phyloP scores from a whole-genome alignment of 768 basidiomycete species.

The Pleurotus pulmonarius region DNA sequence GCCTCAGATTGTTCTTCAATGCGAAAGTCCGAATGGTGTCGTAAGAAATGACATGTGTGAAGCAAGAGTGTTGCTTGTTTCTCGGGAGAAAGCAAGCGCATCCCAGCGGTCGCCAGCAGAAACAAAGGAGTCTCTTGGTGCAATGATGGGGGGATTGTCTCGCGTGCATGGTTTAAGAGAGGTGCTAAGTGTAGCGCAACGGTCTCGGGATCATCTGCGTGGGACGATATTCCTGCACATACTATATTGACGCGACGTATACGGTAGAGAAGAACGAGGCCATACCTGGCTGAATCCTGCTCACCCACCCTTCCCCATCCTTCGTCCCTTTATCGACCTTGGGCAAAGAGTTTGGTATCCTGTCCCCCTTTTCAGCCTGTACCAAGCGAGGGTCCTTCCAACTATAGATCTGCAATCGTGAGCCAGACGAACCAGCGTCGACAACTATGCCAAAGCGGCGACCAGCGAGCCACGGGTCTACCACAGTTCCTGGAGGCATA shows the following conservation, averaged over 20 bases:
- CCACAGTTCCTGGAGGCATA: slow-evolving; percentile 75
- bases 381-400: slow-evolving; percentile 79
- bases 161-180: slow-evolving; percentile 76
- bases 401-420: slow-evolving; percentile 93
- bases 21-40: slow-evolving; percentile 71
- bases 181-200: slow-evolving; percentile 80
- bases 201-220: slow-evolving; percentile 62
- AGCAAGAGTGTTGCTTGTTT: slow-evolving; percentile 73
- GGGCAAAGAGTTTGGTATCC: slow-evolving; percentile 58
- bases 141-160: slow-evolving; percentile 82
- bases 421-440: slow-evolving; percentile 98
- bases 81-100: slow-evolving; percentile 76
- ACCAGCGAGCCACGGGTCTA: slow-evolving; percentile 72
- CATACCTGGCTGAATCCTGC: slow-evolving; percentile 92
- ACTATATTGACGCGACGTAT: background rate
- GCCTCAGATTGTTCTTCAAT: slow-evolving; percentile 60
- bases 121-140: slow-evolving; percentile 87
- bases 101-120: slow-evolving; percentile 94
- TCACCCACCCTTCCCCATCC: slow-evolving; percentile 79
- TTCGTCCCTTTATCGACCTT: slow-evolving; percentile 90
- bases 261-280: slow-evolving; percentile 8
- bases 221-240: slow-evolving; percentile 80
- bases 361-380: slow-evolving; percentile 45
- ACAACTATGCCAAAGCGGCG: slow-evolving; percentile 92
- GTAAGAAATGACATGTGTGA: slow-evolving; percentile 74